Evolutionary conservation across 768 basidiomycete species (phyloP), one percentile per base, ranked within the genome.

Genomic region (Tulasnella sp.): DNA sequence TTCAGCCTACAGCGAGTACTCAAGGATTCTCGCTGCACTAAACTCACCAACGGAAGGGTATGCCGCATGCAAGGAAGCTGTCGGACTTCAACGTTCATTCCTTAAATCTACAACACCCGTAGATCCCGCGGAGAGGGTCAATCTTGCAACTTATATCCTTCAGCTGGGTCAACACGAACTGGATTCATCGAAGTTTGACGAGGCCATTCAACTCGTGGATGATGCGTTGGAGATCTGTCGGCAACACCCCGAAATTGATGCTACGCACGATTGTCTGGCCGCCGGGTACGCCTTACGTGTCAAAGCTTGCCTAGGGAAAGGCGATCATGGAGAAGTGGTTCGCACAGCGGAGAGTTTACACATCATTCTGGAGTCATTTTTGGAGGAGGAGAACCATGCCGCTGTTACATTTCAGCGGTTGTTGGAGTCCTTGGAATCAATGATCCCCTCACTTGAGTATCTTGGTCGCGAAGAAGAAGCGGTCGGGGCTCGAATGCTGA

Each of bases 361-460:
- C 26, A n/a, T 76, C 35, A 69, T 76, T 23, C 37, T 76, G 32
- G 46, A 76, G 55, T n/a, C 51, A 16, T 76, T 61, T 32, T 61
- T 76, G 32, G 51, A 76, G n/a, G 75, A 76, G 23, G 55, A 57
- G 29, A 55, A 40, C 35, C 18, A 11, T 23, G n/a, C 75, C 6
- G 51, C 75, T 11, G 26, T 32, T 13, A 69, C 75, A 23, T 69
- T 76, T 37, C 51, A 51, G 9, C 55, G 35, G 20, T 57, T 76
- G 23, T 15, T 76, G 10, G 75, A 76, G 37, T 61, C 75, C 26
- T 7, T 76, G 61, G 75, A 61, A 61, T n/a, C 57, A 32, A 69
- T 69, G 75, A 57, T 76, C 6, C 61, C 75, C 10, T 76, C 75
- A 29, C 75, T 76, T 32, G 42, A 76, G n/a, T 32, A 61, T 39